Evolutionary conservation across 345 rosid species (phyloP), one percentile per base, ranked within the genome.

Genomic region (Citrus hindsii): DNA sequence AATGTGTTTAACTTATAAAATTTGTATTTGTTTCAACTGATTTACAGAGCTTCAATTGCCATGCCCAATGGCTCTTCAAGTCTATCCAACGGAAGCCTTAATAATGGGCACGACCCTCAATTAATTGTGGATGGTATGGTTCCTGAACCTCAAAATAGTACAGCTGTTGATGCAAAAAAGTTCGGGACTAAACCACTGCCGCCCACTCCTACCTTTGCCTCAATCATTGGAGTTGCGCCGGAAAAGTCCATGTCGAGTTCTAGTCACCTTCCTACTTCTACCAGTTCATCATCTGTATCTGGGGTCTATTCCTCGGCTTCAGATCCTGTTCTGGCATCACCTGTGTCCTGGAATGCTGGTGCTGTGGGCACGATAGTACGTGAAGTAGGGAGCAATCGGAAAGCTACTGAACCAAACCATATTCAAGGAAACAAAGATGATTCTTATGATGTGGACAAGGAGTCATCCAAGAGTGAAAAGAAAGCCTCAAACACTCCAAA

Each of bases 21-120:
- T 60, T 76, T 48, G 9, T 65, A 59, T 65, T 38, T 60, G 21
- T 71, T 56, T 75, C 37, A 72, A 53, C 24, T 72, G 69, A 40
- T 76, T 79, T 77, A 32, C 80, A 91, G 94, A 76, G 83, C 82
- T 76, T 65, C 85, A 28, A 59, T 71, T 67, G 51, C 65, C 33
- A 76, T 71, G 32, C 69, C 84, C 58, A 81, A 79, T 85, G 91
- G 84, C 68, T 76, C 87, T 63, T 55, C 83, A 53, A 76, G 32
- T 83, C 74, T 89, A 67, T 79, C 82, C 22, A 86, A 83, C 77
- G 89, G 90, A 81, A 77, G 81, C 79, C 83, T 87, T 27, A 63
- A 69, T 81, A 76, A 16, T 46, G 84, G 81, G 51, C 71, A 16
- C 46, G 73, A 69, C 27, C 56, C 61, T 13, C 79, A 77, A 38